These are phyloP conservation scores for Brassica nigra DNA, from an alignment of 345 rosid species.

Conservation along the genomic window DNA sequence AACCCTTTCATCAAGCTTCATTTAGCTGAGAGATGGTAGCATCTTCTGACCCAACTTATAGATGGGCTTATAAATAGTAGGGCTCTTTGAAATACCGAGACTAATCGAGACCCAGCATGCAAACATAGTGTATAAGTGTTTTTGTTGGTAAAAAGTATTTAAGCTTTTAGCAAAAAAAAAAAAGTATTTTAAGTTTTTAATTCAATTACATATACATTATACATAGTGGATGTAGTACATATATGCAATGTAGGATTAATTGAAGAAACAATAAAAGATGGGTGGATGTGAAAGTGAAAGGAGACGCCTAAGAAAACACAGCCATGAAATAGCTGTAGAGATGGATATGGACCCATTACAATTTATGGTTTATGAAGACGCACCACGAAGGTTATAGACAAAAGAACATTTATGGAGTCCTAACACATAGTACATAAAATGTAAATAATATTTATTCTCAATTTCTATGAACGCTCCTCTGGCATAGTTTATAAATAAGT, in stretches of 20 bases:
- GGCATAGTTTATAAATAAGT: background rate
- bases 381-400: slow-evolving; percentile 16
- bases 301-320: slow-evolving; percentile 36
- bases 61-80: slow-evolving; percentile 11
- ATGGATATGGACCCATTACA: slow-evolving; percentile 35
- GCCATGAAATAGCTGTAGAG: slow-evolving; percentile 42
- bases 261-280: background rate
- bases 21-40: background rate
- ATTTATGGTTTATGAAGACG: slow-evolving; percentile 1
- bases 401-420: slow-evolving; percentile 35
- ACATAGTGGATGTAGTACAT: background rate
- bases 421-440: background rate
- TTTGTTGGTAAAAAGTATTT: too few relatives aligned
- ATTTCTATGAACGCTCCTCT: background rate
- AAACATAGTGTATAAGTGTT: background rate
- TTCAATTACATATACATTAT: background rate
- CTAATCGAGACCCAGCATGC: background rate
- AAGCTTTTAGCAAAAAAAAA: too few relatives aligned
- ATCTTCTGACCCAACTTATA: slow-evolving; percentile 1
- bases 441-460: background rate
- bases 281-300: slow-evolving; percentile 37
- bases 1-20: background rate
- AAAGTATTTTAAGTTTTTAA: background rate
- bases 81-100: background rate
- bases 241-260: background rate